These are phyloP conservation scores for Yamadazyma dendronema DNA, from an alignment of 1,139 yeast genomes.

Conservation along the genomic window DNA sequence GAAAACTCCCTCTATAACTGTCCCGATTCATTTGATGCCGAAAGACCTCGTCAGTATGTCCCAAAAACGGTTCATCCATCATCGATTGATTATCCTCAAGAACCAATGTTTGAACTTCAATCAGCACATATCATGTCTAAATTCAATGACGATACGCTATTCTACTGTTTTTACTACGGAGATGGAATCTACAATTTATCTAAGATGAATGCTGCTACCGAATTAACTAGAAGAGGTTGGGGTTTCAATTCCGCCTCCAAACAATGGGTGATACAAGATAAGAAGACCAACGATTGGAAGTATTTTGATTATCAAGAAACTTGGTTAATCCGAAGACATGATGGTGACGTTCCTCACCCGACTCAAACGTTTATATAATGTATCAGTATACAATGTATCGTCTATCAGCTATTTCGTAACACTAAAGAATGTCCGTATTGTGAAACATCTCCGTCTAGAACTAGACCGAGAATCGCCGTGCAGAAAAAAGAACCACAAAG, in stretches of 20 bases:
- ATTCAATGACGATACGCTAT: constrained; percentile 83
- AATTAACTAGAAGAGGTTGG: constrained; percentile 85
- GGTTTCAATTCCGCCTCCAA: constrained; percentile 69
- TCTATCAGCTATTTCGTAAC: no score
- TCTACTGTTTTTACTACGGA: constrained; percentile 85
- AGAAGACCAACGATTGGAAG: constrained; percentile 54
- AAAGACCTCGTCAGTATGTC: constrained; percentile 75
- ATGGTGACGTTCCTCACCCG: constrained; percentile 20
- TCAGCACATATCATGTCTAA: constrained; percentile 58
- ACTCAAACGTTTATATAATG: constrained; percentile 7
- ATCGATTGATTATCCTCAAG: constrained; percentile 88
- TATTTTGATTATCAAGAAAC: constrained; percentile 89
- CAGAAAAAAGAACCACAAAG: not conserved
- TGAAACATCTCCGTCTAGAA: constrained; percentile 1
- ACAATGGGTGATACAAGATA: constrained; percentile 78
- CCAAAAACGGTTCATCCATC: constrained; percentile 90
- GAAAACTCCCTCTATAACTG: constrained; percentile 82
- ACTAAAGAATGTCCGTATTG: not conserved
- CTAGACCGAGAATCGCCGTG: not conserved
- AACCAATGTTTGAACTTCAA: constrained; percentile 65
- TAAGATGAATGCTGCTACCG: constrained; percentile 79
- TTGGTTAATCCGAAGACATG: constrained; percentile 83
- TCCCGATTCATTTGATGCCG: constrained; percentile 92
- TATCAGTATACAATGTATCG: constrained; percentile 1
- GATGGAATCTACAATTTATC: constrained; percentile 45